Percentiles rank a stretch among this genome's conserved stretches.
phyloP scores from a whole-genome alignment of 306 rosid species.

The Abrus pulchellus region DNA sequence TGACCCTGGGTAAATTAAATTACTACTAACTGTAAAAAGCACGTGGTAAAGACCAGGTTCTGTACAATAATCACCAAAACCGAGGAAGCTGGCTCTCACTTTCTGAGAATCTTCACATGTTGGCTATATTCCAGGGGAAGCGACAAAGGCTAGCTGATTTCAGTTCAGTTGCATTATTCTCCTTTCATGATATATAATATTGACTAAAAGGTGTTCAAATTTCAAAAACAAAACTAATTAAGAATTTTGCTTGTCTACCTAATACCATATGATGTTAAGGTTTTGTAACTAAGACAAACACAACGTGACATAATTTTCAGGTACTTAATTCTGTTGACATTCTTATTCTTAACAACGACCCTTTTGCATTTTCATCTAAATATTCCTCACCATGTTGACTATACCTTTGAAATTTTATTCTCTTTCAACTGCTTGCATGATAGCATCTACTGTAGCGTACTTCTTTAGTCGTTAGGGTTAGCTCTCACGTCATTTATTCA shows the following conservation, averaged over 20 bases:
- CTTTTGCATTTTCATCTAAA: not conserved
- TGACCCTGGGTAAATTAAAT: slow-evolving; percentile 7
- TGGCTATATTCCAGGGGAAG: slow-evolving; percentile 65
- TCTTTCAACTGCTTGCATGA: slow-evolving; percentile 13
- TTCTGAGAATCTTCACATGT: slow-evolving; percentile 68
- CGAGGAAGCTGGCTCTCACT: slow-evolving; percentile 61
- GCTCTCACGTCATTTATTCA: slow-evolving; percentile 45
- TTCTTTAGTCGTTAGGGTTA: slow-evolving; percentile 37
- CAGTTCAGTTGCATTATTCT: slow-evolving; percentile 49
- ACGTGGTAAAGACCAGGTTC: slow-evolving; percentile 50
- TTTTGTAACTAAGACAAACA: slow-evolving; percentile 5
- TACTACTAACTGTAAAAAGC: slow-evolving; percentile 37
- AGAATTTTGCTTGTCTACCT: slow-evolving; percentile 47
- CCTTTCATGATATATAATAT: slow-evolving; percentile 31
- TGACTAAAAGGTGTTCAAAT: slow-evolving; percentile 7
- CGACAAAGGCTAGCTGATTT: slow-evolving; percentile 57
- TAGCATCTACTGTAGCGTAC: slow-evolving; percentile 38
- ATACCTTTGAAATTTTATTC: not conserved
- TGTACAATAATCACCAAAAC: slow-evolving; percentile 40
- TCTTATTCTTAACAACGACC: slow-evolving; percentile 26
- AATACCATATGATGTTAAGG: slow-evolving; percentile 41
- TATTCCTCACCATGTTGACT: slow-evolving; percentile 34
- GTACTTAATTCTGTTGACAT: slow-evolving; percentile 44
- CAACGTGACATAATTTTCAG: slow-evolving; percentile 14
- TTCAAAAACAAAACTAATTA: not conserved